phyloP scores from a whole-genome alignment of 495 filamentous ascomycete genomes.

The Penicillium diatomitis region DNA sequence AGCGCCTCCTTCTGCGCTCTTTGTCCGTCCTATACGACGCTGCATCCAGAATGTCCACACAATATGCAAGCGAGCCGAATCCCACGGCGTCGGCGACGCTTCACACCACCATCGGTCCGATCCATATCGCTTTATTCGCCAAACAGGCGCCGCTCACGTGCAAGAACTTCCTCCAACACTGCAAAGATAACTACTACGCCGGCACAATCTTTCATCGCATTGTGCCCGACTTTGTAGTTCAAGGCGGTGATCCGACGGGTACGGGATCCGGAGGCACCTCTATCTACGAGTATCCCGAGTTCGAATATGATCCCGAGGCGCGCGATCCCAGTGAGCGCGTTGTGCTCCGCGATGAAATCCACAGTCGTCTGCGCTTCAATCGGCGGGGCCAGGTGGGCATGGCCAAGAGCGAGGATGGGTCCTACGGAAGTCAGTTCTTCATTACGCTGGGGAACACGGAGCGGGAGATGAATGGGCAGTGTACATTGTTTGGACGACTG shows the following conservation, averaged over 20 bases:
- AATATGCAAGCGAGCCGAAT: conserved; percentile 91
- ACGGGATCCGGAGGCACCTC: conserved; percentile 86
- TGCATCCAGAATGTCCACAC: conserved; percentile 56
- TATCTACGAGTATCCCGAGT: conserved; percentile 79
- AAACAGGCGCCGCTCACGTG: conserved; percentile 84
- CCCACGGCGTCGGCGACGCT: conserved; percentile 84
- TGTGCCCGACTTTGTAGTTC: conserved; percentile 82
- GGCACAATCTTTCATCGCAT: conserved; percentile 89
- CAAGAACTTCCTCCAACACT: conserved; percentile 94
- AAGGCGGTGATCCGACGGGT: conserved; percentile 89
- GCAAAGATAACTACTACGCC: conserved; percentile 89
- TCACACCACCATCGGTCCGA: conserved; percentile 78
- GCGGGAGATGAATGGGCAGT: conserved; percentile 77
- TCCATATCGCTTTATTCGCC: conserved; percentile 86
- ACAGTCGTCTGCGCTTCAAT: conserved; percentile 87
- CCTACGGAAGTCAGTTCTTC: conserved; percentile 95
- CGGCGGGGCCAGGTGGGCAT: conserved; percentile 80
- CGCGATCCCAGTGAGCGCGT: conserved; percentile 47
- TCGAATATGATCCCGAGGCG: conserved; percentile 59
- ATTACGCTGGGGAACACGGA: conserved; percentile 74
- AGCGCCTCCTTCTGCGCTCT: too few species aligned
- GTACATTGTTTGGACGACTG: conserved; percentile 88
- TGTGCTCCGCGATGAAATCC: conserved; percentile 80
- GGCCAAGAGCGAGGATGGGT: conserved; percentile 66
- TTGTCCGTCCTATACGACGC: too few species aligned